Conservation (phyloP, 148 eudicot species). For the Cornus controversa region DNA sequence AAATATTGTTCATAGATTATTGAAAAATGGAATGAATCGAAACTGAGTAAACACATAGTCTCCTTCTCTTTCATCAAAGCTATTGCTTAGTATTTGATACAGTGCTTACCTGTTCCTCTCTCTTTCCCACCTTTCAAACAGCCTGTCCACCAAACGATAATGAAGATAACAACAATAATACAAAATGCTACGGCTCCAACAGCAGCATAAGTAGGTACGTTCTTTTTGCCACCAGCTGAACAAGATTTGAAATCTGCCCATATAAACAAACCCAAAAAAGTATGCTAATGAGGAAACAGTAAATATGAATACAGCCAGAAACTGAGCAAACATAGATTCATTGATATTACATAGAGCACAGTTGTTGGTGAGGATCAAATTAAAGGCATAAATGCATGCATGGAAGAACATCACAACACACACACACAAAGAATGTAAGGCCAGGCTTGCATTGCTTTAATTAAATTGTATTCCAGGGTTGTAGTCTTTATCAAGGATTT, state of each 20-base stretch:
- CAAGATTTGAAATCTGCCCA: conserved; percentile 35
- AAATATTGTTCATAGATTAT: background rate
- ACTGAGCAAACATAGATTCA: background rate
- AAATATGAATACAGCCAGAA: background rate
- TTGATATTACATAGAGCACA: background rate
- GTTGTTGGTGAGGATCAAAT: background rate
- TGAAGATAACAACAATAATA: conserved; percentile 11
- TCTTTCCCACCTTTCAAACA: conserved; percentile 21
- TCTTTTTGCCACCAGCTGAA: conserved; percentile 27
- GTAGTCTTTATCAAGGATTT: no score
- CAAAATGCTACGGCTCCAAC: conserved; percentile 23
- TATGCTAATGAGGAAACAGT: background rate
- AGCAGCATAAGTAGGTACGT: conserved; percentile 18
- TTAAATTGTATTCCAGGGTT: no score
- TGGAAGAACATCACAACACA: background rate
- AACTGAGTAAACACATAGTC: background rate
- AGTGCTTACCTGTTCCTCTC: conserved; percentile 25
- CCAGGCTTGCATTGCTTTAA: no score
- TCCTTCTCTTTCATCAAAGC: background rate
- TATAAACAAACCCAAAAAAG: background rate
- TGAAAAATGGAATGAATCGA: background rate
- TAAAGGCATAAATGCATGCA: background rate
- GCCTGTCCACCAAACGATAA: conserved; percentile 41
- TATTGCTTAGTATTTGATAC: background rate
- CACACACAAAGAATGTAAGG: background rate